These are phyloP conservation scores for Teratosphaeria gauchensis DNA, from an alignment of 2,329 filamentous ascomycete genomes.

Conservation along the genomic window DNA sequence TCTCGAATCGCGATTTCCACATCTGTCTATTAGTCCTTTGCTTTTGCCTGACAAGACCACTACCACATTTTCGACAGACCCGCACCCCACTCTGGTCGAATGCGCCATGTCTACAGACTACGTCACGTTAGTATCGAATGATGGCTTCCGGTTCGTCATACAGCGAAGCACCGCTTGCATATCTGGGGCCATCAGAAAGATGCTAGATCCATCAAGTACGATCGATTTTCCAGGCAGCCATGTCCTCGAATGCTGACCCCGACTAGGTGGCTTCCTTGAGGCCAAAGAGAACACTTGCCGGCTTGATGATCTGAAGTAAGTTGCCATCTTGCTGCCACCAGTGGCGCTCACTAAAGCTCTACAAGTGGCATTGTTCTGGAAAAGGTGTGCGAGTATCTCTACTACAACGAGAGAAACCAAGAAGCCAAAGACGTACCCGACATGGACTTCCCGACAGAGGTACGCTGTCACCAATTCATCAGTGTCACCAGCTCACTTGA, in stretches of 20 bases:
- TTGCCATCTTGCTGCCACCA: not conserved
- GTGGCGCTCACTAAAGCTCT: not conserved
- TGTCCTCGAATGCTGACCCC: not conserved
- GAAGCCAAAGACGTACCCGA: constrained; percentile 65
- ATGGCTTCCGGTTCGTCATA: constrained; percentile 69
- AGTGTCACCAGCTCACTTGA: not conserved
- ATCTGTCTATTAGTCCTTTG: not conserved
- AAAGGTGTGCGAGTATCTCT: constrained; percentile 74
- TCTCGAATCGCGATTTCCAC: not conserved
- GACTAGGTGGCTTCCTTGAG: constrained; percentile 54
- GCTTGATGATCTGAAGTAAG: constrained; percentile 67
- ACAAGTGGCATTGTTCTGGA: constrained; percentile 62
- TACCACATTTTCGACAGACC: not conserved
- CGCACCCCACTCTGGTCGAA: constrained; percentile 19
- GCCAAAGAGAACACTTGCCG: constrained; percentile 53
- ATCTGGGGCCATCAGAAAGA: constrained; percentile 63
- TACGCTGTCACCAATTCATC: not conserved
- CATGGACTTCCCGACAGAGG: constrained; percentile 61
- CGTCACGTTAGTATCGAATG: constrained; percentile 65
- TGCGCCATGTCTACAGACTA: constrained; percentile 46
- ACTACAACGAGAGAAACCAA: constrained; percentile 68
- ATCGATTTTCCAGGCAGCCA: not conserved
- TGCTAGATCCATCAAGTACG: constrained; percentile 61
- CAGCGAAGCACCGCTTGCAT: constrained; percentile 60
- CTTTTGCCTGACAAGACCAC: not conserved